Percentiles rank a stretch among this genome's conserved stretches.
Evolutionary conservation across 2,329 filamentous ascomycete genomes (phyloP).

Genomic region (Verticillium dahliae): DNA sequence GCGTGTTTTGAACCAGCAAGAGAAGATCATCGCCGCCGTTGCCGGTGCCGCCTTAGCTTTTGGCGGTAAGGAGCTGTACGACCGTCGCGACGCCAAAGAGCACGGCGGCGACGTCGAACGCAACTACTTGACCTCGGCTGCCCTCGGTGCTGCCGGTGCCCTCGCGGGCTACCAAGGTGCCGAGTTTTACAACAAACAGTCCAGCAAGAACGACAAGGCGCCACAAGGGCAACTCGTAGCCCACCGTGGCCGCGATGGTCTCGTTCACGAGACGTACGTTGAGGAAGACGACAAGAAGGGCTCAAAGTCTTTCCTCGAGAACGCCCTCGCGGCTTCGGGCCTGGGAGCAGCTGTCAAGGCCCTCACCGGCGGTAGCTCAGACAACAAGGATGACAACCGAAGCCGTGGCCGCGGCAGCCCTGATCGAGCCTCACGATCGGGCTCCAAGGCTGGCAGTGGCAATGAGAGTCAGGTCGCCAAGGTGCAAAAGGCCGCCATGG

Average conservation of each 20-base stretch:
- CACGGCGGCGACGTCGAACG: constrained; percentile 45
- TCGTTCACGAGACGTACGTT: constrained; percentile 43
- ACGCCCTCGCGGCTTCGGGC: constrained; percentile 54
- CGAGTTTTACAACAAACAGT: constrained; percentile 56
- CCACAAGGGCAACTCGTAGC: constrained; percentile 38
- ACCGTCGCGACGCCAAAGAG: constrained; percentile 51
- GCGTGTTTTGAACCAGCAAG: constrained; percentile 53
- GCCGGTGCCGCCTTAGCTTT: constrained; percentile 58
- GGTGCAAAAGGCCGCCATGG: constrained; percentile 82
- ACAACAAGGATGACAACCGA: constrained; percentile 25
- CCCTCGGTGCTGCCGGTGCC: constrained; percentile 57
- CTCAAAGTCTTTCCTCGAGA: constrained; percentile 59
- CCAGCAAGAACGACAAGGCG: constrained; percentile 47
- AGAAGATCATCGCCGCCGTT: constrained; percentile 61
- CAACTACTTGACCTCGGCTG: constrained; percentile 53
- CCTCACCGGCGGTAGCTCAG: constrained; percentile 42
- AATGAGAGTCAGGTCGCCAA: constrained; percentile 57
- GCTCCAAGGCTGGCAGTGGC: constrained; percentile 41
- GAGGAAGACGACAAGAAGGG: constrained; percentile 52
- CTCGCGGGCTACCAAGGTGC: constrained; percentile 58
- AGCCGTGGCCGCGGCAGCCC: constrained; percentile 24
- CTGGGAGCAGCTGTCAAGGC: constrained; percentile 56
- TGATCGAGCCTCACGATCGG: constrained; percentile 30
- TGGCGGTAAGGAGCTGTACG: constrained; percentile 60
- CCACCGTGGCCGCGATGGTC: constrained; percentile 48